Base-by-base conservation (phyloP, 2,329 filamentous ascomycete species). In the Sporothrix luriei region DNA sequence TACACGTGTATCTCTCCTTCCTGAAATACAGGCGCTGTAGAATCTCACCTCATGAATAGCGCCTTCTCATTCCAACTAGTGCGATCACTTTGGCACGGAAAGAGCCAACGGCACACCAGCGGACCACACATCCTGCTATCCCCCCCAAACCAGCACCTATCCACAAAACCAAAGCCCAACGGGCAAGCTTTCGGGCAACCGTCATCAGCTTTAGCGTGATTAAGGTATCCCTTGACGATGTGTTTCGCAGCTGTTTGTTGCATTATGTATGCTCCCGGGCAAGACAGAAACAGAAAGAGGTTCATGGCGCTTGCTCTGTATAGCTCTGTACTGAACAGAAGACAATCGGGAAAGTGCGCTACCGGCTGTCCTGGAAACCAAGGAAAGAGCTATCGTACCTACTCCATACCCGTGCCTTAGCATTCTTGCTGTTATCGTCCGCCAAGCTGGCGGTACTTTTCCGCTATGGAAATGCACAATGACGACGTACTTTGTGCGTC, bases 361-460 rank as follows among this genome's bases (percentile, higher is more conserved):
- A 40, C 64, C 49, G 64, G 64, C 64, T 54, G 49, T n/a, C 64
- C 64, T 33, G 64, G 64, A 66, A 66, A 66, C 11, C 16, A 43
- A 48, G 49, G 48, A 52, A 55, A 52, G 49, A 55, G 33, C 26
- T 11, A 19, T 33, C 46, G 19, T 49, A 33, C 33, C 33, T 33
- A 9, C 33, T 33, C 6, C 33, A 5, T 33, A 9, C 33, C 9
- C 6, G 33, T 33, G 33, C 33, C 33, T 7, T 33, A 33, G 33
- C 5, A 2, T 9, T 26, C 13, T 40, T 33, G 16, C 61, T 55
- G 1, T 33, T 6, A 62, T 62, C 38, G 38, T 43, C 26, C 4
- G 57, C 38, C 57, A 26, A 62, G 33, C n/a, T 46, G 40, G 61
- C 24, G 61, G 43, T 10, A 4, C 14, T 48, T 29, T 46, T 33